These are phyloP conservation scores for Phytophthora kernoviae DNA, from an alignment of 352 stramenopile genomes.

Conservation along the genomic window DNA sequence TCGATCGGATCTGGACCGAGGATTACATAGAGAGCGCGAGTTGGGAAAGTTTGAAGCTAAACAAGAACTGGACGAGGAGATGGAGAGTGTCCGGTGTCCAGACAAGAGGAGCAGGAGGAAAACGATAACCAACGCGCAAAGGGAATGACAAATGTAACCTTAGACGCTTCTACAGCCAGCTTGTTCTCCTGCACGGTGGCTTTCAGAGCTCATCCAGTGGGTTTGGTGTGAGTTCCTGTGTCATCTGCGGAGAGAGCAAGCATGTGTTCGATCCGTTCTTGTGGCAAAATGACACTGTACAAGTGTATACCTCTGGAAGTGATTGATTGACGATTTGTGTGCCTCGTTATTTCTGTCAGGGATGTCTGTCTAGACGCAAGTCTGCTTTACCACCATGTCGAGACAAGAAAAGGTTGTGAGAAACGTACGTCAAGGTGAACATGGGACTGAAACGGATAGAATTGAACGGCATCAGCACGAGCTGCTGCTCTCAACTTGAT, in stretches of 20 bases:
- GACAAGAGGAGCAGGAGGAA: constrained; percentile 7
- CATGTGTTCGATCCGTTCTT: constrained; percentile 4
- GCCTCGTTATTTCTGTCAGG: constrained; percentile 27
- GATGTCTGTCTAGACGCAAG: constrained; percentile 2
- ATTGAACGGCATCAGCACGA: constrained; percentile 10
- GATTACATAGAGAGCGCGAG: constrained; percentile 36
- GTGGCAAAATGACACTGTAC: not conserved
- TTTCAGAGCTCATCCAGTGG: not conserved
- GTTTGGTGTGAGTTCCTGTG: not conserved
- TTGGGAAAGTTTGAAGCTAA: constrained; percentile 3
- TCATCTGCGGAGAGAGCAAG: constrained; percentile 3
- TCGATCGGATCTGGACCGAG: constrained; percentile 31
- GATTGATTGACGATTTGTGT: constrained; percentile 1
- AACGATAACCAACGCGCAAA: constrained; percentile 30
- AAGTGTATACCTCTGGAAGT: constrained; percentile 1
- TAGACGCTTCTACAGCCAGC: constrained; percentile 34
- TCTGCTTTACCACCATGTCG: constrained; percentile 1
- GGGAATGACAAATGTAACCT: constrained; percentile 42
- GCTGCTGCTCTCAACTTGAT: constrained; percentile 4
- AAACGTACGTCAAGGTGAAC: constrained; percentile 24
- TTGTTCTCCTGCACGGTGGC: constrained; percentile 2
- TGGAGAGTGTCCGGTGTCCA: constrained; percentile 10
- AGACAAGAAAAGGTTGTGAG: constrained; percentile 27
- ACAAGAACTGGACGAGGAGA: constrained; percentile 13
- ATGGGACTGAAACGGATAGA: constrained; percentile 30